Evolutionary conservation across 164 flowering plant species (phyloP).

Genomic region (Kingdonia uniflora): DNA sequence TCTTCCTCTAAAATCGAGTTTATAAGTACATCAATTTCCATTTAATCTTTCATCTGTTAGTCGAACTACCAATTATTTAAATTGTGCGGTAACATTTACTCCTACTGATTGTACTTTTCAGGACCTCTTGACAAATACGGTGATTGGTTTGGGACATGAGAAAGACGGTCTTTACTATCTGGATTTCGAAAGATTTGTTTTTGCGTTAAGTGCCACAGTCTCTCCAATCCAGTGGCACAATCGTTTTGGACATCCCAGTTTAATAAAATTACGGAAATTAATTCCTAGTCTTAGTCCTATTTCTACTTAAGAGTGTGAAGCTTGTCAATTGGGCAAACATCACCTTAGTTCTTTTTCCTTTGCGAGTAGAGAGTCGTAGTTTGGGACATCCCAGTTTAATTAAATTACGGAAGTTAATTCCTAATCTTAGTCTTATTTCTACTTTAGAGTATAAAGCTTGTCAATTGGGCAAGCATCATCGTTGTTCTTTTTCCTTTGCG

Average conservation of each 20-base stretch:
- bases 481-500: background rate
- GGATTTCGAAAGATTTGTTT: background rate
- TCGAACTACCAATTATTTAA: background rate
- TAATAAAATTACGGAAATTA: background rate
- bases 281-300: background rate
- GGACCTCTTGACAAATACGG: background rate
- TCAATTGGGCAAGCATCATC: background rate
- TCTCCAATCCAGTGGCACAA: background rate
- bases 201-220: background rate
- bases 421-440: background rate
- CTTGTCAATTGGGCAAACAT: background rate
- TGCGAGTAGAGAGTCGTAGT: background rate
- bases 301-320: background rate
- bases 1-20: too few relatives aligned
- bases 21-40: too few relatives aligned
- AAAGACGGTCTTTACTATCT: background rate
- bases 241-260: background rate
- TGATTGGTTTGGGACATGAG: conserved; percentile 2
- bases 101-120: background rate
- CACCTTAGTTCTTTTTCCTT: background rate
- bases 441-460: background rate
- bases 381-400: background rate
- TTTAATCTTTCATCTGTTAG: background rate
- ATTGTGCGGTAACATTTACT: background rate
- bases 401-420: background rate